Evolutionary conservation across 176 grass and related monocot genomes (phyloP).

Genomic region (Carex parvula): DNA sequence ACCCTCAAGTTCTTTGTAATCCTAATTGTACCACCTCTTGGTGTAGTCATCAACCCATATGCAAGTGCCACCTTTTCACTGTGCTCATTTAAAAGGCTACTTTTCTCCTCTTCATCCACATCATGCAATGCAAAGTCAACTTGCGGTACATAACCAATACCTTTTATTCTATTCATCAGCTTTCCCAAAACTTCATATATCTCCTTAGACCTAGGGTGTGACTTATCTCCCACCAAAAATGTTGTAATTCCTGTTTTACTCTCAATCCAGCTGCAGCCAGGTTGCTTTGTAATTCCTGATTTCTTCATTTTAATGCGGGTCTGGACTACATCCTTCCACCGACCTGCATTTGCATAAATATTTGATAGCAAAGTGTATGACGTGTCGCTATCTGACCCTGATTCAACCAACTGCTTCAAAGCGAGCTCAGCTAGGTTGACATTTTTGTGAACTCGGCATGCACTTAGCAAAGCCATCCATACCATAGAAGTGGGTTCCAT

Average conservation of each 20-base stretch:
- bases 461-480: slow-evolving; percentile 73
- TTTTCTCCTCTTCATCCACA: slow-evolving; percentile 87
- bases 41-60: slow-evolving; percentile 66
- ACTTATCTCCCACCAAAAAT: slow-evolving; percentile 83
- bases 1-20: slow-evolving; percentile 85
- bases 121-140: slow-evolving; percentile 73
- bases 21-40: slow-evolving; percentile 58
- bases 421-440: slow-evolving; percentile 85
- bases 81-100: slow-evolving; percentile 60
- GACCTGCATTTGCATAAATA: slow-evolving; percentile 73
- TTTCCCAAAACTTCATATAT: slow-evolving; percentile 64
- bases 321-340: slow-evolving; percentile 73
- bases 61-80: slow-evolving; percentile 87
- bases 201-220: slow-evolving; percentile 52
- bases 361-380: slow-evolving; percentile 91
- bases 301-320: slow-evolving; percentile 64
- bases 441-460: slow-evolving; percentile 75
- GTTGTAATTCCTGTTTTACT: slow-evolving; percentile 63
- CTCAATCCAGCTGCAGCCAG: slow-evolving; percentile 87
- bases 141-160: slow-evolving; percentile 76
- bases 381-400: slow-evolving; percentile 64
- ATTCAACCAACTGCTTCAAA: slow-evolving; percentile 46
- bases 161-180: slow-evolving; percentile 64
- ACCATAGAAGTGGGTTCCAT: slow-evolving; percentile 67
- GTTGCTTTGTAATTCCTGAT: slow-evolving; percentile 70